A percentile compares a stretch with the other conserved stretches of the same genome.
Conservation (phyloP, 208 protist genomes). For the Plasmodiophora brassicae region DNA sequence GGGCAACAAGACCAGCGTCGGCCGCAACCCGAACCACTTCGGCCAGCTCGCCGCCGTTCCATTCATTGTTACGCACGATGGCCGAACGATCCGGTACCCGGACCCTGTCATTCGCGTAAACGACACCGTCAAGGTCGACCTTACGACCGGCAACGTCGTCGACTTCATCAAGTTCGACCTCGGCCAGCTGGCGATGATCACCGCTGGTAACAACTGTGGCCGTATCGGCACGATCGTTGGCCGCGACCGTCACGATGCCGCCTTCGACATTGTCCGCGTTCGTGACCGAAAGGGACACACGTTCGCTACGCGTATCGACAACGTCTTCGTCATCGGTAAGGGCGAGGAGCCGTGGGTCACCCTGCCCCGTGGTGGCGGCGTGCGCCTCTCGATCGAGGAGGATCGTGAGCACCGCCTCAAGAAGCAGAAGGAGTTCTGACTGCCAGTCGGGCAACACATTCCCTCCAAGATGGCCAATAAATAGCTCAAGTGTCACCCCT, state of each 20-base stretch:
- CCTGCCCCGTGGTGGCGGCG: constrained; percentile 88
- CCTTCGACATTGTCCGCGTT: constrained; percentile 95
- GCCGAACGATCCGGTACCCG: constrained; percentile 97
- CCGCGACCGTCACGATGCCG: constrained; percentile 84
- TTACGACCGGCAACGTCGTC: constrained; percentile 83
- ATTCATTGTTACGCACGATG: constrained; percentile 95
- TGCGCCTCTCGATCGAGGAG: constrained; percentile 59
- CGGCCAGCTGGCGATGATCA: constrained; percentile 90
- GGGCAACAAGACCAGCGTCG: constrained; percentile 68
- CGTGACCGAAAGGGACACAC: constrained; percentile 73
- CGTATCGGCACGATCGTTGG: constrained; percentile 92
- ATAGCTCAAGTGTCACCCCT: too few relatives aligned
- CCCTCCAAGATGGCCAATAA: too few relatives aligned
- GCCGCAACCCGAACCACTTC: constrained; percentile 36
- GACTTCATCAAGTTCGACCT: constrained; percentile 77
- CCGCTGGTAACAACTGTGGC: constrained; percentile 92
- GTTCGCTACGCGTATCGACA: constrained; percentile 94
- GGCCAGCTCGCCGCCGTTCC: constrained; percentile 70
- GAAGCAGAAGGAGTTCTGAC: constrained; percentile 34
- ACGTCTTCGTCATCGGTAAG: constrained; percentile 98
- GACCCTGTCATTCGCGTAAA: constrained; percentile 62
- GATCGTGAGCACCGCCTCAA: constrained; percentile 27
- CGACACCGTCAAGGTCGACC: constrained; percentile 95
- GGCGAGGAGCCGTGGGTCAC: constrained; percentile 77
- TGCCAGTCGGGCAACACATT: too few relatives aligned